These are phyloP conservation scores for Botrytis medusae DNA, from an alignment of 2,329 filamentous ascomycete genomes.

Conservation along the genomic window DNA sequence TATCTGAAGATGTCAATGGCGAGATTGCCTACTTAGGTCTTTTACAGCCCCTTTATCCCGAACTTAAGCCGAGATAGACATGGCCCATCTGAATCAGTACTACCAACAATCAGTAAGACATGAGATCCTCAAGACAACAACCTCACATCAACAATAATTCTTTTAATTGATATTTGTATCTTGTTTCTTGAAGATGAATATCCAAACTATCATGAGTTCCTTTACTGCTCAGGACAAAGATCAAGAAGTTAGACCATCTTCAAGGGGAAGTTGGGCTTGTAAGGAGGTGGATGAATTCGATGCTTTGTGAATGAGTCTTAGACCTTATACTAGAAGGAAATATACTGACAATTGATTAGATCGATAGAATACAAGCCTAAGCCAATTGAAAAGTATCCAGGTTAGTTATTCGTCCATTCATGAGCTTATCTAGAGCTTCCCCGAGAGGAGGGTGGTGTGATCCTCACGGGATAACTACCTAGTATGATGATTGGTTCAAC, in stretches of 20 bases:
- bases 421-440: neutral
- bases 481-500: neutral
- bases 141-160: neutral
- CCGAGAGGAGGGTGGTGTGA: neutral
- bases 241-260: neutral
- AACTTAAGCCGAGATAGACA: neutral
- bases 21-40: neutral
- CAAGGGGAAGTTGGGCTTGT: conserved; percentile 11
- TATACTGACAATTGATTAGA: conserved; percentile 3
- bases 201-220: neutral
- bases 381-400: conserved; percentile 31
- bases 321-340: neutral
- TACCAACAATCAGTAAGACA: neutral
- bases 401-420: conserved; percentile 22
- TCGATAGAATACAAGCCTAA: conserved; percentile 24
- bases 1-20: neutral
- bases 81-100: conserved; percentile 3
- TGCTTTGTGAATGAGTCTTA: conserved; percentile 24
- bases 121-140: neutral
- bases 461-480: neutral
- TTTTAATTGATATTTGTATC: neutral
- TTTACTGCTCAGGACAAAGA: neutral
- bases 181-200: neutral
- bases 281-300: conserved; percentile 29
- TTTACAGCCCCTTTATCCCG: neutral